A percentile compares a stretch with the other conserved stretches of the same genome.
Evolutionary conservation across 2,329 filamentous ascomycete species (phyloP).

Genomic region (Didymella sp.): DNA sequence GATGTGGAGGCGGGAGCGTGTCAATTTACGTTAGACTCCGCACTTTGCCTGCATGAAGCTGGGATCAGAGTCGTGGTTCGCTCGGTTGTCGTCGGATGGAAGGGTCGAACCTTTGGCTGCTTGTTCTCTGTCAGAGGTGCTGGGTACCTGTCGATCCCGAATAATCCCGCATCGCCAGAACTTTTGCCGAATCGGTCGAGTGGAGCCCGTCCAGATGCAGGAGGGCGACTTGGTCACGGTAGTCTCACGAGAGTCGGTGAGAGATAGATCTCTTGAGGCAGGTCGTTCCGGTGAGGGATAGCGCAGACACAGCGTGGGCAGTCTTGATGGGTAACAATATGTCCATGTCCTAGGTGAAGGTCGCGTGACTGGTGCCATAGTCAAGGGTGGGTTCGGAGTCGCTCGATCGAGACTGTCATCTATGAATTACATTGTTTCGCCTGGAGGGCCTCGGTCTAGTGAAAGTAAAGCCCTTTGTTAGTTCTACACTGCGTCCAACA

Average conservation of each 20-base stretch:
- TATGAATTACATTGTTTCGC: too few species aligned
- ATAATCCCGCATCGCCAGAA: conserved; percentile 22
- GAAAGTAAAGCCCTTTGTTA: too few species aligned
- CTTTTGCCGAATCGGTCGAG: conserved; percentile 26
- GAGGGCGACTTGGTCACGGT: conserved; percentile 8
- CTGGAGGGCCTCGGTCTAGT: too few species aligned
- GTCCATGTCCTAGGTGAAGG: not conserved
- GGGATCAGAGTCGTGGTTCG: conserved; percentile 7
- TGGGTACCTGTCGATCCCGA: conserved; percentile 20
- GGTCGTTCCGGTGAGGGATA: not conserved
- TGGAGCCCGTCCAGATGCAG: conserved; percentile 8
- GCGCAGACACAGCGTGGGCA: not conserved
- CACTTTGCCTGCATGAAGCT: conserved; percentile 16
- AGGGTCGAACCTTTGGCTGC: conserved; percentile 11
- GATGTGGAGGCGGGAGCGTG: conserved; percentile 17
- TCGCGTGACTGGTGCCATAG: not conserved
- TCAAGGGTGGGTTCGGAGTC: not conserved
- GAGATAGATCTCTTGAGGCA: not conserved
- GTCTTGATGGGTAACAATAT: not conserved
- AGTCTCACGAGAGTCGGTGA: conserved; percentile 20
- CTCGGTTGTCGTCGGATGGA: conserved; percentile 36
- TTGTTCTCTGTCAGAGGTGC: conserved; percentile 21
- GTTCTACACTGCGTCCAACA: not conserved
- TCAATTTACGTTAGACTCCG: conserved; percentile 11
- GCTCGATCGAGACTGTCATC: not conserved